Percentiles rank a stretch among this genome's conserved stretches.
Evolutionary conservation across 2,329 filamentous ascomycete genomes (phyloP).

Genomic region (Sporothrix brunneoviolacea): DNA sequence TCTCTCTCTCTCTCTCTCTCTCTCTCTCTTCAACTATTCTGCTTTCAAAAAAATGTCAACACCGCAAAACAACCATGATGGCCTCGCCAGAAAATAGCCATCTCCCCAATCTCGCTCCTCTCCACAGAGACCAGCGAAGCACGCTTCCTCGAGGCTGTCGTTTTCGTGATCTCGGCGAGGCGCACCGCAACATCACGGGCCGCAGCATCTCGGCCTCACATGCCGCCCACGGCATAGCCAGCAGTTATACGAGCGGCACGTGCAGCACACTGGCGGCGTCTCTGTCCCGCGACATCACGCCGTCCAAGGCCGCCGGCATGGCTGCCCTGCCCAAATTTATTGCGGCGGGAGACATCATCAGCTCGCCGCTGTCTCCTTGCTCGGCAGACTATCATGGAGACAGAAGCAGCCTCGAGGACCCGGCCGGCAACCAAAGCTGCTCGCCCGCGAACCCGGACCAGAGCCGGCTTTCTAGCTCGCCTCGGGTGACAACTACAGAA

Average conservation of each 20-base stretch:
- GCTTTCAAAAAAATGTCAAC: background rate
- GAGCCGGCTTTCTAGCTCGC: constrained; percentile 8
- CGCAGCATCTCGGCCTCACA: constrained; percentile 14
- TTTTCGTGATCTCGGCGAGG: constrained; percentile 33
- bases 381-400: background rate
- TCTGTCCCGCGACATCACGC: constrained; percentile 8
- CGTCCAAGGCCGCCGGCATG: background rate
- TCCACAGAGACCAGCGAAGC: constrained; percentile 3
- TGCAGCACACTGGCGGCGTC: background rate
- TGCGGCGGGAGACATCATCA: no score
- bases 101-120: constrained; percentile 5
- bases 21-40: background rate
- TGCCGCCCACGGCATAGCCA: background rate
- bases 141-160: constrained; percentile 28
- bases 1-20: background rate
- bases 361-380: background rate
- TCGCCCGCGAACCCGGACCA: background rate
- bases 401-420: background rate
- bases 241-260: background rate
- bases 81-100: background rate
- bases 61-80: no score
- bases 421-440: background rate
- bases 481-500: constrained; percentile 12
- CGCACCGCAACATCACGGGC: constrained; percentile 33
- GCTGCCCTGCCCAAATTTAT: background rate